Evolutionary conservation across 495 filamentous ascomycete species (phyloP).

Genomic region (Penicillium cosmopolitanum): DNA sequence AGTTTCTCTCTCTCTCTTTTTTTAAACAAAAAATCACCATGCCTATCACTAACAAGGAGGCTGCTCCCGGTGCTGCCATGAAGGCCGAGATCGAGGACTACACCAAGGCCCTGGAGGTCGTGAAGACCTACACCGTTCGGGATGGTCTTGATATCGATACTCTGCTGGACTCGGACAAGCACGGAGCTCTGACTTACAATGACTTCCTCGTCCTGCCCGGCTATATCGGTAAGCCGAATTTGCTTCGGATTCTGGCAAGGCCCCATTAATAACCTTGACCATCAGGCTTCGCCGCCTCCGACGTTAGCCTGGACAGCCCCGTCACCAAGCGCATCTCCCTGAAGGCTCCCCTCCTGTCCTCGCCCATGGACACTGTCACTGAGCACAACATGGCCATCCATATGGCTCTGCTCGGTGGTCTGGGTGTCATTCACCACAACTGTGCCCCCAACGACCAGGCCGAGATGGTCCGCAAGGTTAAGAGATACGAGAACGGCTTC

Average conservation of each 20-base stretch:
- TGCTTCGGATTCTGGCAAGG: constrained; percentile 8
- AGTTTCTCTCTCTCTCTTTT: constrained; percentile 33
- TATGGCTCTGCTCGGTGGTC: constrained; percentile 94
- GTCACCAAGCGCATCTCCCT: constrained; percentile 92
- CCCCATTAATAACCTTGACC: constrained; percentile 16
- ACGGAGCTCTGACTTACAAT: constrained; percentile 89
- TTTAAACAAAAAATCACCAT: constrained; percentile 53
- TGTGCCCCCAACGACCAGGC: constrained; percentile 93
- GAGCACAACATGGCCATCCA: constrained; percentile 99
- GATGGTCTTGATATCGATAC: constrained; percentile 87
- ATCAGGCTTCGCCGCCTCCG: constrained; percentile 83
- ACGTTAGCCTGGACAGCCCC: constrained; percentile 84
- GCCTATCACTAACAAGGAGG: constrained; percentile 71
- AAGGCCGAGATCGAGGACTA: constrained; percentile 57
- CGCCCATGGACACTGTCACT: constrained; percentile 99
- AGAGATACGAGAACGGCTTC: constrained; percentile 99
- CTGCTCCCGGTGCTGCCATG: constrained; percentile 43
- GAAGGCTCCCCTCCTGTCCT: constrained; percentile 94
- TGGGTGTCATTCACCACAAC: constrained; percentile 99
- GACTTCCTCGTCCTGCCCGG: constrained; percentile 71
- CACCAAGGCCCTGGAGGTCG: constrained; percentile 73
- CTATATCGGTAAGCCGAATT: constrained; percentile 60
- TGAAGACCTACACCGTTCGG: constrained; percentile 68
- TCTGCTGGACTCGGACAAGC: constrained; percentile 81
- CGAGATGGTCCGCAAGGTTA: constrained; percentile 99